Evolutionary conservation across 2,329 filamentous ascomycete genomes (phyloP).

Genomic region (Teratosphaeria destructans): DNA sequence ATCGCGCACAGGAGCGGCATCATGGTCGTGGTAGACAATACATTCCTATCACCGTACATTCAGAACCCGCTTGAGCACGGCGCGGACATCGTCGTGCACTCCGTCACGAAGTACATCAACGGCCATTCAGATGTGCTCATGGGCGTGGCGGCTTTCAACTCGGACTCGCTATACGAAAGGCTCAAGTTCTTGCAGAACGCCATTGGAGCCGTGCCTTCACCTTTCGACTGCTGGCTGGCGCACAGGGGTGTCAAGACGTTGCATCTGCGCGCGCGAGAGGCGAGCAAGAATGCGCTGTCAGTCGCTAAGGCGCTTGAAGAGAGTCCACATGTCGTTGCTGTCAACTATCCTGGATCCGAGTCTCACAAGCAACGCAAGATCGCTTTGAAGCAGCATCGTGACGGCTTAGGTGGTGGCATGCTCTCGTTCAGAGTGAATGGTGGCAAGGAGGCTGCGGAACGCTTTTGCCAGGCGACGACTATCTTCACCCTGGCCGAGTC

Average conservation of each 20-base stretch:
- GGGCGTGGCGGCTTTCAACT: constrained; percentile 94
- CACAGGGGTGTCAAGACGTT: constrained; percentile 95
- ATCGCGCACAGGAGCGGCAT: constrained; percentile 81
- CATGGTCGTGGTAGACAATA: constrained; percentile 97
- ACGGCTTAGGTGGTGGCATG: constrained; percentile 95
- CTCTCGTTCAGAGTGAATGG: constrained; percentile 89
- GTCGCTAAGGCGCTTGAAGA: constrained; percentile 68
- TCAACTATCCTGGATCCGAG: constrained; percentile 89
- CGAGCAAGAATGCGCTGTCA: constrained; percentile 66
- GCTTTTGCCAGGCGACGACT: constrained; percentile 80
- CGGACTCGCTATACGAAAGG: constrained; percentile 62
- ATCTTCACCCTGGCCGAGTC: constrained; percentile 92
- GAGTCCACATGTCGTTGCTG: constrained; percentile 71
- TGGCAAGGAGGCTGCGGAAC: constrained; percentile 73
- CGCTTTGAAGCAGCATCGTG: constrained; percentile 80
- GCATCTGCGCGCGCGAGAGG: constrained; percentile 81
- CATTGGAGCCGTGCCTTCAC: constrained; percentile 84
- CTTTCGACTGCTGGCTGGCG: constrained; percentile 97
- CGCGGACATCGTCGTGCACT: constrained; percentile 93
- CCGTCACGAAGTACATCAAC: constrained; percentile 98
- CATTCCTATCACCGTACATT: constrained; percentile 90
- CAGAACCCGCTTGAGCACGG: constrained; percentile 94
- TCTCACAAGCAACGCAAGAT: constrained; percentile 81
- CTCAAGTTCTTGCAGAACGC: constrained; percentile 93
- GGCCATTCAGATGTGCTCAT: constrained; percentile 94